phyloP scores from a whole-genome alignment of 345 rosid species.

The Acer saccharum region DNA sequence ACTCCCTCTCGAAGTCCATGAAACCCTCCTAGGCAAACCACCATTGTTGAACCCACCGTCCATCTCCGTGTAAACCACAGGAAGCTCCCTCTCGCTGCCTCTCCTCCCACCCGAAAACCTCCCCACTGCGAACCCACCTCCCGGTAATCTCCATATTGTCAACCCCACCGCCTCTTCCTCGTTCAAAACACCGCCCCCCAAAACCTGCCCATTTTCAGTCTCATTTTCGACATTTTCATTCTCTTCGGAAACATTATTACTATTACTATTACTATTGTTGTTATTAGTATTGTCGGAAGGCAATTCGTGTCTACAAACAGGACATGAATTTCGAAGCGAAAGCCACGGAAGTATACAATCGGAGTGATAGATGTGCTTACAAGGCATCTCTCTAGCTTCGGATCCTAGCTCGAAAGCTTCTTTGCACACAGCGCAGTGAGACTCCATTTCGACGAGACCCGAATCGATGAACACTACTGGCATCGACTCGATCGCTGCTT shows the following conservation, averaged over 20 bases:
- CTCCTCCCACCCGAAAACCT: slow-evolving; percentile 75
- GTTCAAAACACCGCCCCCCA: slow-evolving; percentile 9
- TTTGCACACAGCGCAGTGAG: slow-evolving; percentile 91
- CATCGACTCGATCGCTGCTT: slow-evolving; percentile 82
- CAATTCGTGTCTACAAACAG: slow-evolving; percentile 89
- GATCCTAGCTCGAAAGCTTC: slow-evolving; percentile 70
- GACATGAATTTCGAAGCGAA: slow-evolving; percentile 80
- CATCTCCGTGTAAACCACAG: slow-evolving; percentile 88
- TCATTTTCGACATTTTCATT: not conserved
- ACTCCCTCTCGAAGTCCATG: slow-evolving; percentile 65
- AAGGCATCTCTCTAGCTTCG: slow-evolving; percentile 89
- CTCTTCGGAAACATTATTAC: not conserved
- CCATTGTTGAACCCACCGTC: slow-evolving; percentile 78
- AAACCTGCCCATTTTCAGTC: not conserved
- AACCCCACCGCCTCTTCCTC: slow-evolving; percentile 70
- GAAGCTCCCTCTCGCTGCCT: slow-evolving; percentile 69
- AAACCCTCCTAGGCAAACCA: slow-evolving; percentile 71
- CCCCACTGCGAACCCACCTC: slow-evolving; percentile 96
- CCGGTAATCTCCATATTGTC: slow-evolving; percentile 93
- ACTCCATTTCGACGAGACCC: slow-evolving; percentile 43
- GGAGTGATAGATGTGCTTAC: slow-evolving; percentile 86
- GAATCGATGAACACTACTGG: slow-evolving; percentile 57
- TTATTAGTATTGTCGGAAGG: slow-evolving; percentile 33
- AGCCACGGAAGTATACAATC: slow-evolving; percentile 97
- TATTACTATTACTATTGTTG: not conserved